Evolutionary conservation across 1,284 basidiomycete genomes (phyloP), one percentile per base, ranked within the genome.

Genomic region (Melampsora medusae): DNA sequence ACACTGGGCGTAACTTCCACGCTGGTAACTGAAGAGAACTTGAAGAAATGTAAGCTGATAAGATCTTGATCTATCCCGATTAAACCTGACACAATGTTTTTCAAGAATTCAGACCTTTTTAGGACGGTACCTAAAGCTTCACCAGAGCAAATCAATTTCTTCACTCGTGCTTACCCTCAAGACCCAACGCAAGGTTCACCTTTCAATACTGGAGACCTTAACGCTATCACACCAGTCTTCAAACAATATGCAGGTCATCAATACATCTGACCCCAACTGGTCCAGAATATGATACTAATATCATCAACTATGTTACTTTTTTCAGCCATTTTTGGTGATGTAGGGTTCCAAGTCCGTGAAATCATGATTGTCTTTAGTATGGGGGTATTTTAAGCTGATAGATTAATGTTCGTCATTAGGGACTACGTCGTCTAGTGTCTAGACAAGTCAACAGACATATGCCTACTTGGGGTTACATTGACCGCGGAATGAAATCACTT

Each of bases 111-210:
- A 74, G 72, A 66, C 46, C 56, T 74, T 53, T 74, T 65, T 25
- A n/a, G 53, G n/a, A 48, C 22, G 28, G 56, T 74, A 25, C n/a
- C 22, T 10, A 46, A 49, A 22, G 53, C 65, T 49, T 59, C 72
- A 4, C 65, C 14, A 28, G 50, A 46, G 38, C 3, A 31, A 33
- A 61, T 76, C 50, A 53, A 31, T 1, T 60, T 49, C n/a, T 35
- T 69, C 42, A 53, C 68, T 17, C 2, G 50, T 22, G 53, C 64
- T 12, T 76, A 56, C 64, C 73, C 73, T 14, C 66, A 65, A 16
- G 35, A 76, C 62, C 73, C 73, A 7, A 62, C 35, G 28, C n/a
- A 35, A 14, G 72, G 72, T 22, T 75, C 73, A n/a, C 73, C 65
- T 48, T 76, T 68, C 50, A 17, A 50, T 35, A 56, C 73, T 10